A percentile compares a stretch with the other conserved stretches of the same genome.
phyloP scores from a whole-genome alignment of 495 filamentous ascomycete species.

The Lasiosphaeris hirsuta region DNA sequence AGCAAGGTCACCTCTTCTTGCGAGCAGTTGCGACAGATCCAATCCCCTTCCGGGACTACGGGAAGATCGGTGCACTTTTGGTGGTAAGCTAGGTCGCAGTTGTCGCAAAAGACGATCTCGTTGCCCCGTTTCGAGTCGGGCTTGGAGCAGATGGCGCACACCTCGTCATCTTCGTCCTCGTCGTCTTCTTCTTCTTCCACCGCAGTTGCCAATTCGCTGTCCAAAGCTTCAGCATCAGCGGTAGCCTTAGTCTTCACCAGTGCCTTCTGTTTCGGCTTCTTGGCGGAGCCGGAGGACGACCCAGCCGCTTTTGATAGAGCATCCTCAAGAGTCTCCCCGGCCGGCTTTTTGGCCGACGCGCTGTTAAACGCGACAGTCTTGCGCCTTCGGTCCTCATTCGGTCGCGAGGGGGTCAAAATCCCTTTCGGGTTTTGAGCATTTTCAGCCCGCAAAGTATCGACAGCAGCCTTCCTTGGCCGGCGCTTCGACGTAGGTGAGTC shows the following conservation, averaged over 20 bases:
- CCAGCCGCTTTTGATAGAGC: slow-evolving; percentile 16
- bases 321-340: slow-evolving; percentile 32
- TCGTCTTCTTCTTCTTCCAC: background rate
- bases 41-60: slow-evolving; percentile 82
- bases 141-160: slow-evolving; percentile 46
- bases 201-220: slow-evolving; percentile 10
- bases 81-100: slow-evolving; percentile 81
- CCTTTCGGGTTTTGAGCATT: slow-evolving; percentile 31
- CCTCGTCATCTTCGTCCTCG: slow-evolving; percentile 41
- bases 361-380: slow-evolving; percentile 44
- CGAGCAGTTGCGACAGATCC: slow-evolving; percentile 78
- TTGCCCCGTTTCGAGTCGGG: slow-evolving; percentile 47
- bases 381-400: slow-evolving; percentile 20
- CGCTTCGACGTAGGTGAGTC: background rate
- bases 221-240: slow-evolving; percentile 15
- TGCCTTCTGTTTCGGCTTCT: slow-evolving; percentile 9
- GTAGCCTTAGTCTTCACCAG: slow-evolving; percentile 19
- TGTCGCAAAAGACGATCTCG: slow-evolving; percentile 87
- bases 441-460: background rate
- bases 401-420: slow-evolving; percentile 40
- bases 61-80: slow-evolving; percentile 85
- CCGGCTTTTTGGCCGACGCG: slow-evolving; percentile 14
- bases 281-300: slow-evolving; percentile 1
- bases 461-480: background rate
- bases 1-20: slow-evolving; percentile 28